phyloP scores from a whole-genome alignment of 805 yeast genomes.

The Pichia scutulata region DNA sequence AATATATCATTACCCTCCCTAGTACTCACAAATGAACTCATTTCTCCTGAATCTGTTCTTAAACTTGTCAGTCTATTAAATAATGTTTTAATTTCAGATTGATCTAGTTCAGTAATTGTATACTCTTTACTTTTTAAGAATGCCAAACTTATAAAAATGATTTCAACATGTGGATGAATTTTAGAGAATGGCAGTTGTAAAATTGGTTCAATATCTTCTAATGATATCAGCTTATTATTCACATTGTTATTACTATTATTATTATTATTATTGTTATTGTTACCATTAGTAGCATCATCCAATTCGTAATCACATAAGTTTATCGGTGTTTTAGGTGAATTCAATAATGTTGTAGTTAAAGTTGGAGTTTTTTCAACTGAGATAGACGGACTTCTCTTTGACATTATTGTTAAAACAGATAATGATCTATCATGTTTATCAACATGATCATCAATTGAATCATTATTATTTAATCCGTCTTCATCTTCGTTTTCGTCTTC shows the following conservation, averaged over 20 bases:
- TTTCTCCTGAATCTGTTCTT: slow-evolving; percentile 22
- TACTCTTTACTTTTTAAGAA: slow-evolving; percentile 73
- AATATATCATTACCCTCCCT: slow-evolving; percentile 4
- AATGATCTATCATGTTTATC: slow-evolving; percentile 21
- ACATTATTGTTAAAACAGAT: slow-evolving; percentile 24
- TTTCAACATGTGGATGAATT: slow-evolving; percentile 68
- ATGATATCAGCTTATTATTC: not conserved
- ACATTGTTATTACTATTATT: not conserved
- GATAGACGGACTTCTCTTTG: slow-evolving; percentile 16
- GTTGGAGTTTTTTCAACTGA: slow-evolving; percentile 25
- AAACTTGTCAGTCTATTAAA: slow-evolving; percentile 50
- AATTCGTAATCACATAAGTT: slow-evolving; percentile 1
- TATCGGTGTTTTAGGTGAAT: slow-evolving; percentile 11
- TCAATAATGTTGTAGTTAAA: slow-evolving; percentile 15
- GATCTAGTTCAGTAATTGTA: slow-evolving; percentile 78
- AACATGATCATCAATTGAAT: not conserved
- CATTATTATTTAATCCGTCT: not conserved
- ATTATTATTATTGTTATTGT: not conserved
- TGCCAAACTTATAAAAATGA: slow-evolving; percentile 69
- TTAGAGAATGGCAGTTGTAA: slow-evolving; percentile 44
- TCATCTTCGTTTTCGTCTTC: slow-evolving; percentile 2
- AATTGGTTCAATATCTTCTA: slow-evolving; percentile 22
- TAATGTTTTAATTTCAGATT: slow-evolving; percentile 77
- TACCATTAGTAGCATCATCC: not conserved
- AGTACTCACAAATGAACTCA: slow-evolving; percentile 21